Evolutionary conservation across 192 early-diverging fungal species (phyloP).

Genomic region (Lunasporangiospora selenospora): DNA sequence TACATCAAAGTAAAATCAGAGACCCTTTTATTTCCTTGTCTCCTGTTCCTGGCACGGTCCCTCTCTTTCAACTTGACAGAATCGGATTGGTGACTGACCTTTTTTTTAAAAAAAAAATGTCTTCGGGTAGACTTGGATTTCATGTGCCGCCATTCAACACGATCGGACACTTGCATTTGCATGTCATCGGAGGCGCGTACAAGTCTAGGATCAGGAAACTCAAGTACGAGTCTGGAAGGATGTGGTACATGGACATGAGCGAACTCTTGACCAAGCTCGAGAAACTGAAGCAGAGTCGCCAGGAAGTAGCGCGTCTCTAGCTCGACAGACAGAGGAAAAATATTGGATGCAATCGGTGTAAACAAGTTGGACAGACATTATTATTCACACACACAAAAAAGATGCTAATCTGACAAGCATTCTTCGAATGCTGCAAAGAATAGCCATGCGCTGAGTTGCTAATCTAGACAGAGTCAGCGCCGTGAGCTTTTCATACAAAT

Average conservation of each 20-base stretch:
- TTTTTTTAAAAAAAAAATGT: background rate
- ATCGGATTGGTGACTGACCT: background rate
- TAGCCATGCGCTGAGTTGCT: no score
- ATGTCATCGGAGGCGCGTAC: slow-evolving; percentile 67
- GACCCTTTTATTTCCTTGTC: background rate
- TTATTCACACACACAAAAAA: no score
- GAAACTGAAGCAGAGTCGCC: slow-evolving; percentile 10
- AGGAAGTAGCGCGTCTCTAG: slow-evolving; percentile 31
- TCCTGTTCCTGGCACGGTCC: background rate
- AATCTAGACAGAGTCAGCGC: no score
- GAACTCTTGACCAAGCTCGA: slow-evolving; percentile 19
- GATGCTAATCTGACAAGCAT: no score
- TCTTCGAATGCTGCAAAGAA: no score
- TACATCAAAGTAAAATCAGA: slow-evolving; percentile 16
- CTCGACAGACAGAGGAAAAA: no score
- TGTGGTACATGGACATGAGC: slow-evolving; percentile 36
- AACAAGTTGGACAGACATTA: no score
- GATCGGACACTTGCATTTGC: slow-evolving; percentile 75
- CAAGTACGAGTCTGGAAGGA: slow-evolving; percentile 38
- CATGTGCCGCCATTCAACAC: slow-evolving; percentile 78
- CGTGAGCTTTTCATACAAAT: no score
- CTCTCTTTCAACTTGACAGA: no score
- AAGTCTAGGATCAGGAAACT: slow-evolving; percentile 45
- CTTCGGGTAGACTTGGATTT: slow-evolving; percentile 62
- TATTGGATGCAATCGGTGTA: no score